Base-by-base conservation (phyloP, 2,329 filamentous ascomycete species). In the Ophiosphaerella korrae region DNA sequence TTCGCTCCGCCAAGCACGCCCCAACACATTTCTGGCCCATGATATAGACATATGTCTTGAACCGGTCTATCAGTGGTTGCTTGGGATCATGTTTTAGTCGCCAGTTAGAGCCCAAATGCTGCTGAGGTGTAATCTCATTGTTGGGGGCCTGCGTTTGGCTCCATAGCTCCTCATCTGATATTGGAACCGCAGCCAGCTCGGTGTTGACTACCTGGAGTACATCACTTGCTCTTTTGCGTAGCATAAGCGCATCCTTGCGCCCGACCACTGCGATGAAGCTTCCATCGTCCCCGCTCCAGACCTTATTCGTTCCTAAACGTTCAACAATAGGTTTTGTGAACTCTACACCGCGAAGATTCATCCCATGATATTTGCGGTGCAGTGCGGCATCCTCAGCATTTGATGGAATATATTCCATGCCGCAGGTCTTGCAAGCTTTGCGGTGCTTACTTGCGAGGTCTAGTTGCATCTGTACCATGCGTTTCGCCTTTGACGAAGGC, bases 391-490 rank as follows among this genome's bases (percentile, higher is more conserved):
- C 86, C 61, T 87, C 84, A 6, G 76, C 71, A 42, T 82, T 82
- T 0, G 84, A 86, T 3, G 84, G 82, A 31, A 84, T 79, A 59
- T 88, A 88, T 45, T 86, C 83, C 86, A 88, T 88, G 1, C 83
- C 82, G 60, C 86, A 88, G 2, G 74, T 76, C 33, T 76, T 74
- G 70, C 86, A 88, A 9, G 79, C 82, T 58, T 81, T 82, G 40
- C 82, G 78, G 34, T 80, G 73, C 36, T 82, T 78, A 34, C 77
- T 75, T 2, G 83, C 84, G 11, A 87, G 74, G 59, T 84, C 83
- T 52, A 87, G 78, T 59, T 84, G 82, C 76, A 84, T 84, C 64
- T 87, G 84, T 42, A 80, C 80, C 51, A 86, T 63, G 24, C 67
- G 66, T 49, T 69, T 71, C 52, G 63, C 66, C 58, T 55, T 62